A percentile compares a stretch with the other conserved stretches of the same genome.
Evolutionary conservation across 2,329 filamentous ascomycete genomes (phyloP).

Genomic region (Neopestalotiopsis sp.): DNA sequence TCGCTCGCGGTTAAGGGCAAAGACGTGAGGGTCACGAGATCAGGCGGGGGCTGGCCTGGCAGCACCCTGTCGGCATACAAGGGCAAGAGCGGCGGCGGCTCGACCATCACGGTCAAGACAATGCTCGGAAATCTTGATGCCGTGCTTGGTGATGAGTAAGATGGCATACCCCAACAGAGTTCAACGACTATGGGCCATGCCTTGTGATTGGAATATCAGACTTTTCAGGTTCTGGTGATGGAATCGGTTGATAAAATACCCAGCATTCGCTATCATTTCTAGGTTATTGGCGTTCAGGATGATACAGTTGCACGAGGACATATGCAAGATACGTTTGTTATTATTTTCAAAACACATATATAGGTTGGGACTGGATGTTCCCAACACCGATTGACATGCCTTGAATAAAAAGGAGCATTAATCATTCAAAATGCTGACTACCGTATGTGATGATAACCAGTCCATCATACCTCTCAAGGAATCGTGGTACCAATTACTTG

Average conservation of each 20-base stretch:
- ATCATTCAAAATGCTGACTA: background rate
- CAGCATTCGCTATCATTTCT: slow-evolving; percentile 12
- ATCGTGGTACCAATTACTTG: too few species aligned
- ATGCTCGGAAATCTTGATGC: slow-evolving; percentile 36
- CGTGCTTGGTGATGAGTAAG: slow-evolving; percentile 28
- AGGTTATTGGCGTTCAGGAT: background rate
- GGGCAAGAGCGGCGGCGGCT: slow-evolving; percentile 42
- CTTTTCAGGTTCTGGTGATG: background rate
- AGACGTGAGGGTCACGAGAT: slow-evolving; percentile 44
- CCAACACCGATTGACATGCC: background rate
- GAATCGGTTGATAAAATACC: background rate
- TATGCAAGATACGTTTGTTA: background rate
- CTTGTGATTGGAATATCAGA: background rate
- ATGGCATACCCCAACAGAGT: background rate
- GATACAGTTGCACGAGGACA: background rate
- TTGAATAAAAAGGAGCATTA: background rate
- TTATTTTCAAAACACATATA: background rate
- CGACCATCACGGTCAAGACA: slow-evolving; percentile 36
- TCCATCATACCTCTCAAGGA: too few species aligned
- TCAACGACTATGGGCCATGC: background rate
- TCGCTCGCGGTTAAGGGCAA: slow-evolving; percentile 44
- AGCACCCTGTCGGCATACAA: slow-evolving; percentile 44
- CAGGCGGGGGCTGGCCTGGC: slow-evolving; percentile 36
- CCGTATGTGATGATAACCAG: too few species aligned
- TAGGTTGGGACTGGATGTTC: background rate